Evolutionary conservation across 1,139 yeast species (phyloP), one percentile per base, ranked within the genome.

Genomic region (Kodamaea derodonti): DNA sequence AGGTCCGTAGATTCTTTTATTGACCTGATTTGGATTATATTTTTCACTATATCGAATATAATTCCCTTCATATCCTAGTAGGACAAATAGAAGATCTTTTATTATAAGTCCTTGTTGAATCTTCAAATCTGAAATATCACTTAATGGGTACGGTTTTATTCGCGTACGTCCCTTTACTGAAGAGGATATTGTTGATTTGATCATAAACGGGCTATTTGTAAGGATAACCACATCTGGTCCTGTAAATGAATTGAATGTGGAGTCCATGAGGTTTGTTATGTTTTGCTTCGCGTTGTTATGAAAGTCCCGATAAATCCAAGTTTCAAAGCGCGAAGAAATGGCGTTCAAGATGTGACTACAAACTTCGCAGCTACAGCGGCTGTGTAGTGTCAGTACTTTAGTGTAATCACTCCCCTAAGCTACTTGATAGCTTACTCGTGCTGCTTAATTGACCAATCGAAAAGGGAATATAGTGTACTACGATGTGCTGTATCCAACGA

Each of bases 21-120:
- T 52, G 3, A 53, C 39, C 14, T 60, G 55, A 0, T 42, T 34
- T 0, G 78, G 76, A 48, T 80, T 76, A 48, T 75, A 85, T 20
- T 69, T 65, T 33, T 78, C 84, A 29, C 81, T 71, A 51, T 75
- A 85, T 30, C 90, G 65, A 18, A 92, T 77, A 47, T 83, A 87
- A 24, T 69, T 68, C 0, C 97, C 97, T 54, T 88, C 95, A 29
- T 76, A 62, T 1, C 97, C 97, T 33, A 80, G 48, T 17, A 92
- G 58, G 2, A 84, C 80, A 46, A 72, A 75, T 14, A 87, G 50
- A 11, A 88, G 55, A 53, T 92, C 98, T 40, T 76, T 72, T 20
- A 84, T 68, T 1, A 90, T 71, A 14, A 82, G 65, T 0, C 84
- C 81, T 51, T 87, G 95, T 52, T 87, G 95, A 3, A 71, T 60